Evolutionary conservation across 768 basidiomycete species (phyloP), one percentile per base, ranked within the genome.

Genomic region (Leccinum subgranulosum): DNA sequence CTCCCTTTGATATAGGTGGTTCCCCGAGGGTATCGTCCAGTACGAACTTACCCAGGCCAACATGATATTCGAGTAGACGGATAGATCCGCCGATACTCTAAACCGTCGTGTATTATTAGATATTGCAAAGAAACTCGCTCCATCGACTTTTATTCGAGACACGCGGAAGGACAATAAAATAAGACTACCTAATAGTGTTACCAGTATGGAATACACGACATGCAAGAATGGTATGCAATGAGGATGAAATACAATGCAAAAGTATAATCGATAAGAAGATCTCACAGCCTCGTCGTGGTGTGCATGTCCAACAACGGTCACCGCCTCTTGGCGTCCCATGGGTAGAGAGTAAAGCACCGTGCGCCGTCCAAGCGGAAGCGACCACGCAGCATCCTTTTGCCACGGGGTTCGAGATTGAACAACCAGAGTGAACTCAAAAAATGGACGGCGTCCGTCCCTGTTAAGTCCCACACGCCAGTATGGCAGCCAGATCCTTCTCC

Each of bases 21-120:
- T 94, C 91, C 88, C 92, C 33, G 92, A 94, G 72, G 90, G 91
- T 55, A 73, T 84, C 55, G 73, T 83, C 58, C 86, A 92, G 76
- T 93, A 90, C 76, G 76, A 77, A 58, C 80, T 79, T 73, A 80
- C 81, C 61, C 73, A 84, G 68, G 84, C 83, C 67, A 66, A 77
- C 61, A 90, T 90, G 89, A 79, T 94, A 74, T 92, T 87, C 73
- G 93, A 94, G 83, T 87, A 81, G 77, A 59, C 25, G 34, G 31
- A 72, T 55, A 64, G 49, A 53, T 39, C 27, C 17, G 25, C 39
- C 33, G 15, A 31, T 41, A 5, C 29, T 48, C 21, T 23, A 53
- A 15, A 39, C 0, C 10, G 41, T 19, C 41, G 9, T 68, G 66
- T 70, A 73, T 50, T 31, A 50, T 19, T 64, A 64, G 61, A 67